Evolutionary conservation across 441 rosid genomes (phyloP).

Genomic region (Populus hybrid): DNA sequence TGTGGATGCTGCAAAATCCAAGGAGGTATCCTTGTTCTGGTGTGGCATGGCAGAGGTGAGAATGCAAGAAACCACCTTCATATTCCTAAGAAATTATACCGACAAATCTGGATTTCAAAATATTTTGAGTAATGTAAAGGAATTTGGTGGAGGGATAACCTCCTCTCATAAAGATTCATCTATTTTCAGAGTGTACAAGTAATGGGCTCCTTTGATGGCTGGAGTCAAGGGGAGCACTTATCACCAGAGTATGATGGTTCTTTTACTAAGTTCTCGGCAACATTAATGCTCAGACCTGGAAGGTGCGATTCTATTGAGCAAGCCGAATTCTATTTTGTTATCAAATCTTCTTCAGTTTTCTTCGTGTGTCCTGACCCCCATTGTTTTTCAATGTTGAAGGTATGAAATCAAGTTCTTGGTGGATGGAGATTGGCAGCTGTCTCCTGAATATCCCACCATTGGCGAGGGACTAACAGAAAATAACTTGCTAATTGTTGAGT

Average conservation of each 20-base stretch:
- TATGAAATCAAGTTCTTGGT: conserved; percentile 91
- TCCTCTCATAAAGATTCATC: neutral
- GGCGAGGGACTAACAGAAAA: neutral
- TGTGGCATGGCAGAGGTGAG: conserved; percentile 48
- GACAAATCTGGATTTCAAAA: neutral
- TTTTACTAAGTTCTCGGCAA: conserved; percentile 55
- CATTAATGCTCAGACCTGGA: conserved; percentile 77
- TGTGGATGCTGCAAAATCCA: conserved; percentile 56
- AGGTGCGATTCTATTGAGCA: conserved; percentile 36
- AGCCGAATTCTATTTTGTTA: neutral
- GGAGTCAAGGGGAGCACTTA: conserved; percentile 83
- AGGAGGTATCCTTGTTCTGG: conserved; percentile 8
- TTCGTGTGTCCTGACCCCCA: neutral
- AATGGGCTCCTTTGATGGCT: conserved; percentile 86
- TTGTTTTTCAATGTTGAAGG: conserved; percentile 33
- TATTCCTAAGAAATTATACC: neutral
- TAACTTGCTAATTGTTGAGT: neutral
- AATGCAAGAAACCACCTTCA: conserved; percentile 11
- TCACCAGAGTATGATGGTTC: conserved; percentile 83
- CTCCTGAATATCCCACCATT: conserved; percentile 12
- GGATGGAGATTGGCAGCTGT: conserved; percentile 86
- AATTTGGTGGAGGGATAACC: neutral
- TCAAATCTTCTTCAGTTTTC: neutral
- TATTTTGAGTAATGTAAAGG: neutral
- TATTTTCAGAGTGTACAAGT: conserved; percentile 70